Evolutionary conservation across 352 stramenopile species (phyloP).

Genomic region (Phytophthora pluvialis): DNA sequence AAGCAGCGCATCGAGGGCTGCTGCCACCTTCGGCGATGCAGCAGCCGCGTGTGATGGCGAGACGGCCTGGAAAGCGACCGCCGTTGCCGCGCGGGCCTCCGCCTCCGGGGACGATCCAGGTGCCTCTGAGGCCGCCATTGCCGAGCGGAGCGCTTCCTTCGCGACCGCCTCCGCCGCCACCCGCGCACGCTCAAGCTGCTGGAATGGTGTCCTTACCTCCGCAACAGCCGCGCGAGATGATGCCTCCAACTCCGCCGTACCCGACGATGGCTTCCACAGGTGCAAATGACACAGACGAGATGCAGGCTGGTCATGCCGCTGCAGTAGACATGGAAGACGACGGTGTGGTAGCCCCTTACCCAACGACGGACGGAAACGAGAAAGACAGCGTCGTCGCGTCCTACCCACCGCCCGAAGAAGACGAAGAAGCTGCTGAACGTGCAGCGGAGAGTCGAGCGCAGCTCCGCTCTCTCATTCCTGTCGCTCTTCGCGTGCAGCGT

Average conservation of each 20-base stretch:
- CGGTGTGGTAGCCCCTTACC: constrained; percentile 49
- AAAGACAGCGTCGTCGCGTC: constrained; percentile 13
- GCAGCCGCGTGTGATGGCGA: constrained; percentile 21
- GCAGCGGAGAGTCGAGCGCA: constrained; percentile 47
- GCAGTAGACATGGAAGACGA: constrained; percentile 19
- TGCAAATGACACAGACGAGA: neutral
- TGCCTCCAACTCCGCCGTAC: constrained; percentile 5
- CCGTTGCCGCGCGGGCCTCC: constrained; percentile 59
- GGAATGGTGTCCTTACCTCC: constrained; percentile 17
- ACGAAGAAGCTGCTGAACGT: constrained; percentile 33
- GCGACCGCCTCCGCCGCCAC: constrained; percentile 49
- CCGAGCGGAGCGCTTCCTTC: constrained; percentile 44
- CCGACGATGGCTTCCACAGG: neutral
- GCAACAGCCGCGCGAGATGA: constrained; percentile 12
- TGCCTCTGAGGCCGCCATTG: constrained; percentile 62
- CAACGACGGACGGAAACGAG: constrained; percentile 14
- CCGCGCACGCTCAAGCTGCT: constrained; percentile 18
- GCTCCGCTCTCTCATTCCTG: constrained; percentile 64
- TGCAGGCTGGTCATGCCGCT: neutral
- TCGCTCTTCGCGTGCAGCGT: constrained; percentile 66
- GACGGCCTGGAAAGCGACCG: constrained; percentile 67
- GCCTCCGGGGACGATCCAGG: constrained; percentile 65
- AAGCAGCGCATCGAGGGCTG: neutral
- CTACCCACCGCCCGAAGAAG: constrained; percentile 9
- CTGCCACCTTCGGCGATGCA: constrained; percentile 16